Base-by-base conservation (phyloP, 1,139 yeast genomes). In the Candida sp. region DNA sequence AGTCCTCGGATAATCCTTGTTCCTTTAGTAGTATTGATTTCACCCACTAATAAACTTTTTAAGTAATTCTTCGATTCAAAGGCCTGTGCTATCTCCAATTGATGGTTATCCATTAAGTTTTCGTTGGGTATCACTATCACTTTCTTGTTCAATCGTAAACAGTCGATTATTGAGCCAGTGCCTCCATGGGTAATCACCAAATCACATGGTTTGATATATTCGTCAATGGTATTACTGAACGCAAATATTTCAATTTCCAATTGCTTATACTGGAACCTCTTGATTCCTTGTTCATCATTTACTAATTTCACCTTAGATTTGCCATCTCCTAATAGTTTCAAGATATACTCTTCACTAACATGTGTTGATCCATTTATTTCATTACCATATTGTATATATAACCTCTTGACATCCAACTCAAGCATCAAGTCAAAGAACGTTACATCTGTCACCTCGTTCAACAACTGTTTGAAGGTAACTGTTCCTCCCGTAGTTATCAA, bases 161-260 rank as follows among this genome's bases (percentile, higher is more conserved):
- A 76, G 55, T 93, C 99, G 21, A 93, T 63, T 7, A 93, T 87
- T 0, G 97, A 87, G 1, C 99, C 99, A 0, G 98, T 88, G 2
- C 95, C 98, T 0, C 96, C 97, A 60, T 93, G 98, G 1, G 96
- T 83, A 9, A 93, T 74, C 5, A 91, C 86, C 37, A 87, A 54
- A 43, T 81, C 81, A 1, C 77, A 66, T 3, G 56, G 38, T 0
- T 52, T 33, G 1, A 84, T 75, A 58, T 48, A 77, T 47, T 6
- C 51, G 40, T 39, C 61, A 56, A 54, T 84, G 58, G 51, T 68
- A 1, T 62, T 50, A 4, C 79, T 68, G 56, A 81, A 82, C 1
- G 79, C 73, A 29, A 83, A 66, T 3, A 81, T 81, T 22, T 61
- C 58, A 5, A 51, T 25, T 7, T 79, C 34, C 19, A 32, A 25